These are phyloP conservation scores for Coprinopsis cinerea DNA, from an alignment of 768 basidiomycete genomes.

Conservation along the genomic window DNA sequence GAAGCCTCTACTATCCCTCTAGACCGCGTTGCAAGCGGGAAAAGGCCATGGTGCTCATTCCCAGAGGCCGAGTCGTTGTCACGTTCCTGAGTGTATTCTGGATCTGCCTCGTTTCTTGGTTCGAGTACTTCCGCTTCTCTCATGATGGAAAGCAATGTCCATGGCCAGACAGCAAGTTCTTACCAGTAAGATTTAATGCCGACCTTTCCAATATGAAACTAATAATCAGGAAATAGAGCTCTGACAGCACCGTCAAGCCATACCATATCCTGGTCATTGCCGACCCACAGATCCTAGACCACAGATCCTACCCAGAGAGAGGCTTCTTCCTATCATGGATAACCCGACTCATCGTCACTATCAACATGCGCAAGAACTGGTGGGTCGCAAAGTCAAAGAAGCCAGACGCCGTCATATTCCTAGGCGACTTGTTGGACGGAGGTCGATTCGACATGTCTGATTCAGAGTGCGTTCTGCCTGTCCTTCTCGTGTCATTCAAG, in stretches of 20 bases:
- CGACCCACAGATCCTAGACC: constrained; percentile 84
- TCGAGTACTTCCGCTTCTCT: constrained; percentile 57
- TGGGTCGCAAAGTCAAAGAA: constrained; percentile 48
- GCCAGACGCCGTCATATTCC: constrained; percentile 73
- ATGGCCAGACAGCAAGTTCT: constrained; percentile 52
- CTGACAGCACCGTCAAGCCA: constrained; percentile 18
- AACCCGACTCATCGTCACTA: constrained; percentile 64
- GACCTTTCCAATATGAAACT: constrained; percentile 2
- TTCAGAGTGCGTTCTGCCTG: constrained; percentile 50
- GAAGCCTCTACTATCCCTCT: constrained; percentile 1
- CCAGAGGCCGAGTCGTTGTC: constrained; percentile 29
- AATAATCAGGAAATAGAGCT: constrained; percentile 14
- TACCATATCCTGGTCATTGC: constrained; percentile 74
- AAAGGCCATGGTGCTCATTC: constrained; percentile 18
- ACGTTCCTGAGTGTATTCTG: constrained; percentile 50
- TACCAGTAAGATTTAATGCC: constrained; percentile 18
- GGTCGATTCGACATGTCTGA: constrained; percentile 62
- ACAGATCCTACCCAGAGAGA: constrained; percentile 64
- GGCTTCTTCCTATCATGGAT: constrained; percentile 48
- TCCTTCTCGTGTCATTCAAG: neutral
- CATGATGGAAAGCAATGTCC: constrained; percentile 40
- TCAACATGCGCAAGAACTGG: constrained; percentile 86
- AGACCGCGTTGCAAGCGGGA: neutral
- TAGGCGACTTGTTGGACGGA: constrained; percentile 92
- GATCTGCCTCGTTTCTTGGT: constrained; percentile 63